Base-by-base conservation (phyloP, 2,329 filamentous ascomycete species). In the Hortaea werneckii region DNA sequence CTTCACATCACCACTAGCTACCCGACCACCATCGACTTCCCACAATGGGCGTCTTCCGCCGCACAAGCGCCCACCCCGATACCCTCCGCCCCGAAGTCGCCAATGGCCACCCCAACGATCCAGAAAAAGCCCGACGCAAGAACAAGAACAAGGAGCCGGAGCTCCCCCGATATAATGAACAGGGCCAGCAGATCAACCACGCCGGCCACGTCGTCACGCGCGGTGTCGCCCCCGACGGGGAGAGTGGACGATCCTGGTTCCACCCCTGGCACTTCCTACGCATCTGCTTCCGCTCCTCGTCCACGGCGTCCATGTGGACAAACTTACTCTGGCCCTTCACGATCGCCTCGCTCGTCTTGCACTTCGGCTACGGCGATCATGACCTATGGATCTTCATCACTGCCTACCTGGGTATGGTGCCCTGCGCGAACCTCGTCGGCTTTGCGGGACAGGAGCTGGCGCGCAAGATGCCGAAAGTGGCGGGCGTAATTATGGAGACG, bases 401-500 rank as follows among this genome's bases (percentile, higher is more conserved):
- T 0, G 65, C 67, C 5, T 76, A 75, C 49, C 65, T 76, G 43
- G 71, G 71, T 49, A 73, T 75, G 55, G 61, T 75, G 1, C 72
- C 73, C 0, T 62, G 69, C 6, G 73, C 72, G 37, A 75, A 75
- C 45, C 58, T 74, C 5, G 58, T 75, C 4, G 72, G 72, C 3
- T 75, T 87, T 56, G 80, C 82, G 8, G 82, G 83, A 9, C 78
- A 83, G 56, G 80, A 86, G 62, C 65, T 87, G 48, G 79, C 83
- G 1, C 74, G 80, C 48, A 89, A 89, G 66, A 64, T 89, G 45
- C 84, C 83, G 7, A 85, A 85, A 56, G 84, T 88, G 7, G 65
- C 80, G 34, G 82, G 81, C 28, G 73, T 85, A 2, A 61, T 85
- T 37, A 55, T 67, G 6, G 65, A 67, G 49, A 66, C 61, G n/a